Evolutionary conservation across 768 basidiomycete species (phyloP), one percentile per base, ranked within the genome.

Genomic region (Amanita muscaria): DNA sequence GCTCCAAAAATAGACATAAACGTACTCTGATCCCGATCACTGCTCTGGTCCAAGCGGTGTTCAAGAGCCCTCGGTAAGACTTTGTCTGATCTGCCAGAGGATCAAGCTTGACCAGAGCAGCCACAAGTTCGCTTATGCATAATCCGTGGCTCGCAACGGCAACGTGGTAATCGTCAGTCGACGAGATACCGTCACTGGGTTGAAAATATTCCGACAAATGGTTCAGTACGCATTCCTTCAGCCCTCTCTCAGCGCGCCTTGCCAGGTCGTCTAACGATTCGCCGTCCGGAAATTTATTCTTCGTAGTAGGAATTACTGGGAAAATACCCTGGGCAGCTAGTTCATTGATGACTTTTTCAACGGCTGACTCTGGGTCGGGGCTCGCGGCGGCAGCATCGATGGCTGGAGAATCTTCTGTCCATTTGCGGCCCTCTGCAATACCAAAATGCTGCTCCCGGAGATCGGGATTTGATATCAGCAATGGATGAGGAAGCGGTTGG

Each of bases 391-490:
- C 40, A 8, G 25, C 27, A 5, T 16, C 40, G 6, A 43, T 29
- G 16, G 31, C 42, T 11, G 42, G 31, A 21, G 33, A 21, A 6
- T 34, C 12, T 3, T 10, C 3, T 3, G 23, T 52, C 80, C 79
- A 86, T 0, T 66, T 52, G 2, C 74, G 53, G 3, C 85, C 84
- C 59, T 89, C 87, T 1, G 80, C 85, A 14, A 76, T 59, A 21
- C 87, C 87, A 51, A 79, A 87, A 56, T 75, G 56, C 58, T 84
- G 83, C 56, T 88, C 87, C 27, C 83, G 74, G 12, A 87, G 66
- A 35, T 76, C 64, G 9, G 65, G 66, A 23, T 76, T 73, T 10
- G 74, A 61, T 0, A 30, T 38, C 19, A 80, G 79, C 48, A 73
- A 69, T 18, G 23, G 9, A 18, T 42, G 42, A 5, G 7, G 8